Conservation (phyloP, 441 rosid genomes). For the Lepidium campestre region DNA sequence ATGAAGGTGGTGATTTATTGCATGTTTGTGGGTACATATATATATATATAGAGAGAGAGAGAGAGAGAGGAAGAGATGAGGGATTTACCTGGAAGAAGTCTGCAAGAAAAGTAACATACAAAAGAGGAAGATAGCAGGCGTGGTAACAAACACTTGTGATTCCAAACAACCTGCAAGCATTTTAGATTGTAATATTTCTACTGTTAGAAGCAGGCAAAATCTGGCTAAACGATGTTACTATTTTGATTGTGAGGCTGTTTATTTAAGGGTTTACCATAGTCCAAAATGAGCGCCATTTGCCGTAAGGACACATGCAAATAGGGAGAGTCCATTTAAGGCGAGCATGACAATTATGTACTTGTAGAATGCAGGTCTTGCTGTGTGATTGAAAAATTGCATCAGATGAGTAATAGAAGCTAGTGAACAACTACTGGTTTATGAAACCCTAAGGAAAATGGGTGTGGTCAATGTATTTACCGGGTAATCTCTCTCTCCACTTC, state of each 20-base stretch:
- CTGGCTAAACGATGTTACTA: not conserved
- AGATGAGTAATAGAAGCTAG: not conserved
- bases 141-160: constrained; percentile 72
- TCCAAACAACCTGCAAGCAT: constrained; percentile 63
- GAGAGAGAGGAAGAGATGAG: not conserved
- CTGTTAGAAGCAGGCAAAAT: not conserved
- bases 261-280: constrained; percentile 48
- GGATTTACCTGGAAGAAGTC: constrained; percentile 84
- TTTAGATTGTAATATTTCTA: not conserved
- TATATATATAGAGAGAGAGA: not conserved
- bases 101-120: constrained; percentile 71
- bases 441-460: not conserved
- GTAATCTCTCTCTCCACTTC: constrained; percentile 84
- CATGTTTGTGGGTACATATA: not conserved
- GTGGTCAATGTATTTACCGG: constrained; percentile 46
- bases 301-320: constrained; percentile 63
- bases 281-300: constrained; percentile 70
- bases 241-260: not conserved
- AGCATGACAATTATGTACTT: constrained; percentile 65
- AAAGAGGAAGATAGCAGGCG: constrained; percentile 77
- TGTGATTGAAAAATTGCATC: not conserved
- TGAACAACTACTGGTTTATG: not conserved
- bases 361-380: constrained; percentile 96
- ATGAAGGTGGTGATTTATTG: not conserved
- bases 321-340: constrained; percentile 52